Evolutionary conservation across 345 rosid genomes (phyloP), one percentile per base, ranked within the genome.

Genomic region (Anastatica hierochuntica): DNA sequence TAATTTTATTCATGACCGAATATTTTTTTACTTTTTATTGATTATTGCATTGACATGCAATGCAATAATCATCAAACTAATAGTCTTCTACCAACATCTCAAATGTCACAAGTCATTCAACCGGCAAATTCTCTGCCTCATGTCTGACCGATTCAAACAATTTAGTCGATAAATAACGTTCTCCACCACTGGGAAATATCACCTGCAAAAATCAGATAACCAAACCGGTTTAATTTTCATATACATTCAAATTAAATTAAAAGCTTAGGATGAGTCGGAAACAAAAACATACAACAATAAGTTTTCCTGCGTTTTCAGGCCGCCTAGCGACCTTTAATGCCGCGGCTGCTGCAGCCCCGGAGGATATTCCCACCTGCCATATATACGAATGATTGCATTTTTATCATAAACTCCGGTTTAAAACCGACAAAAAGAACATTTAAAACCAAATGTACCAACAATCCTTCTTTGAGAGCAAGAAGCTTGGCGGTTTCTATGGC

Each of bases 111-210:
- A n/a, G n/a, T 74, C 53, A 69, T 8, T 76, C 74, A 17, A 77
- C 49, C 17, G 72, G 31, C 76, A 83, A 71, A 50, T 56, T 81
- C 51, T 74, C 77, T 5, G 76, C 81, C 41, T 86, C 84, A 1
- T 6, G 53, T 60, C 73, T 77, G 33, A 74, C 63, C 2, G 88
- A 76, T 10, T 77, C 78, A 19, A 83, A 81, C 41, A 83, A 71
- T 21, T 24, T 62, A 8, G 86, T 66, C 3, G 92, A 81, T 6
- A 83, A 65, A 64, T 86, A 86, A 26, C 88, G 86, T 74, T 86
- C 92, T 8, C 89, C 92, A 14, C 72, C 76, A 35, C 95, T 86
- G 8, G 92, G 88, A 53, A 86, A 77, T 35, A 86, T 12, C 62
- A 70, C 83, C 73, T 62, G 60, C 12, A n/a, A n/a, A n/a, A 26